Evolutionary conservation across 345 rosid species (phyloP).

Genomic region (Acer yangbiense): DNA sequence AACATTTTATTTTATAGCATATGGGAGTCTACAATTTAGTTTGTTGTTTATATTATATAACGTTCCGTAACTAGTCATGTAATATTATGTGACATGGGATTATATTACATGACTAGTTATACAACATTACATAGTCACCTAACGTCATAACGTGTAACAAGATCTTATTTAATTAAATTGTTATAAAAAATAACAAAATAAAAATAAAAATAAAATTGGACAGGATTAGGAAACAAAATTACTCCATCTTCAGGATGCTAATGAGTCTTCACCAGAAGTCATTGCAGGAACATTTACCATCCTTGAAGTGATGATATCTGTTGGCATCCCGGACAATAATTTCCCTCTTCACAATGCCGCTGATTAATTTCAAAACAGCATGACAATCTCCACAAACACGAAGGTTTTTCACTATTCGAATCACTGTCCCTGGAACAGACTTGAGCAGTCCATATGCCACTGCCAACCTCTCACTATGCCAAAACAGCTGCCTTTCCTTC

Average conservation of each 20-base stretch:
- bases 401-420: slow-evolving; percentile 72
- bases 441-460: slow-evolving; percentile 74
- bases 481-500: slow-evolving; percentile 68
- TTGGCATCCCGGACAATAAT: slow-evolving; percentile 71
- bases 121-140: too few species aligned
- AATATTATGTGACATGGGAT: too few species aligned
- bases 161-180: not conserved
- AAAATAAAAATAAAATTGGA: too few species aligned
- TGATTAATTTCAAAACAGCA: slow-evolving; percentile 54
- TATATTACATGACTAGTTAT: too few species aligned
- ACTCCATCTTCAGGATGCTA: not conserved
- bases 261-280: slow-evolving; percentile 63
- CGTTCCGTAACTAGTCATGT: too few species aligned
- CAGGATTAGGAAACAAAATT: not conserved
- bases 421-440: slow-evolving; percentile 47
- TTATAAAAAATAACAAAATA: too few species aligned
- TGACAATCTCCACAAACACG: slow-evolving; percentile 85
- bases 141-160: too few species aligned
- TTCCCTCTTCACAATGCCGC: slow-evolving; percentile 59
- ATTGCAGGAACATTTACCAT: slow-evolving; percentile 72
- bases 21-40: too few species aligned
- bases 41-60: too few species aligned
- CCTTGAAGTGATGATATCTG: slow-evolving; percentile 75
- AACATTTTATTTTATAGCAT: too few species aligned
- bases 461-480: slow-evolving; percentile 79